A percentile compares a stretch with the other conserved stretches of the same genome.
Conservation (phyloP, 2,329 filamentous ascomycete genomes). For the Thermothelomyces thermophilus region DNA sequence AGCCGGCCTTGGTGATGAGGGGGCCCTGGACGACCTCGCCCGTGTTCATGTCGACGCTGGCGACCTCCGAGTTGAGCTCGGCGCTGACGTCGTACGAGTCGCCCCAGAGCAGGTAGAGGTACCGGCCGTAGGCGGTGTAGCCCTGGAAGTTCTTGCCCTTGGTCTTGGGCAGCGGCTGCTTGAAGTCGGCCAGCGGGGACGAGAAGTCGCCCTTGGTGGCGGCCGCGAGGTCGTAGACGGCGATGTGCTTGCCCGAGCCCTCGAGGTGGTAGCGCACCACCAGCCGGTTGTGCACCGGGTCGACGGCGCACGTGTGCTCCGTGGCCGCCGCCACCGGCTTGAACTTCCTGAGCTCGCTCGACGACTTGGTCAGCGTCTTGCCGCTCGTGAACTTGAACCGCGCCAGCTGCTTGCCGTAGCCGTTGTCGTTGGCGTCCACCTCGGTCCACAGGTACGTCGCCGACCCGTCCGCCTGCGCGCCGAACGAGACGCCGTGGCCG, state of each 20-base stretch:
- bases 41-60: slow-evolving; percentile 10
- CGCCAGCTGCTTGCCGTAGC: slow-evolving; percentile 10
- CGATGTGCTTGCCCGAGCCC: slow-evolving; percentile 9
- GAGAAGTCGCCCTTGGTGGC: slow-evolving; percentile 14
- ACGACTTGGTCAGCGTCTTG: not conserved
- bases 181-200: slow-evolving; percentile 6
- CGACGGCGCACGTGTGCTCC: slow-evolving; percentile 9
- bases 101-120: slow-evolving; percentile 13
- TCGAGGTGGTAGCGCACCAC: slow-evolving; percentile 9
- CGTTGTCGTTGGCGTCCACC: slow-evolving; percentile 11
- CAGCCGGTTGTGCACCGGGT: slow-evolving; percentile 12
- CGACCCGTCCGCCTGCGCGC: slow-evolving; percentile 4
- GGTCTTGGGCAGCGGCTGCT: slow-evolving; percentile 5
- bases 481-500: slow-evolving; percentile 14
- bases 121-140: slow-evolving; percentile 5
- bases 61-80: slow-evolving; percentile 8
- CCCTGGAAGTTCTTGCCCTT: slow-evolving; percentile 12
- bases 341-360: slow-evolving; percentile 5
- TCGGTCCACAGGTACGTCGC: slow-evolving; percentile 15
- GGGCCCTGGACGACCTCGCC: slow-evolving; percentile 8
- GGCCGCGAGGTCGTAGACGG: slow-evolving; percentile 3
- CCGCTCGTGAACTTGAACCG: slow-evolving; percentile 11
- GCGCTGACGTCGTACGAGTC: slow-evolving; percentile 9
- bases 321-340: not conserved
- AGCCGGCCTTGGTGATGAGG: slow-evolving; percentile 10